Evolutionary conservation across 371 early-diverging fungal genomes (phyloP), one percentile per base, ranked within the genome.

Genomic region (Smittium culicis): DNA sequence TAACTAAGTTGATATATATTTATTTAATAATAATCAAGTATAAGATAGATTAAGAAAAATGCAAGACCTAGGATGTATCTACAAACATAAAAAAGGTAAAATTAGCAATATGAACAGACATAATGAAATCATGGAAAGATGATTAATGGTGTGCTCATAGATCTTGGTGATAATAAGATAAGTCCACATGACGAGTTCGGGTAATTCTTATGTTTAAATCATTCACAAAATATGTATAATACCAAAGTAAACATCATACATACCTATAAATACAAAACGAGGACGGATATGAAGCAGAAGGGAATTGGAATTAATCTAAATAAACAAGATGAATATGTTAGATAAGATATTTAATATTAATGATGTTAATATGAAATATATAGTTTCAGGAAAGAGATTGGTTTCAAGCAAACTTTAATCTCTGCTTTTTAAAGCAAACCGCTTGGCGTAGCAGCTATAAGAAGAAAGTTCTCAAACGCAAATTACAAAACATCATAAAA

Each of bases 81-180:
- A 45, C 20, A 45, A 45, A 11, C 5, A 11, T 5, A 45, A 45
- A 45, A 45, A 45, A 45, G 20, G 5, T 11, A 20, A 45, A 20
- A 45, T 45, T 45, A 45, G 45, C 20, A 20, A 45, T 20, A 45
- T 20, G 20, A 45, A 45, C 45, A 45, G 20, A 20, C 5, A 45
- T 45, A 45, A 5, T 11, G 11, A 20, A 20, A 45, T 11, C 5
- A 11, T 45, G 45, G 45, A 45, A 20, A 45, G 20, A 11, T 11
- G 20, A 45, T 45, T 45, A 45, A n/a, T n/a, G 45, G 20, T 45
- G 20, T 5, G 45, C 45, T 45, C 45, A 45, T 45, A 45, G 45
- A 45, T 45, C 45, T 45, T 45, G 45, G 45, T 45, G 45, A 45
- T 45, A 45, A n/a, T 45, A 45, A 45, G 45, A 45, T 45, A 45